A percentile compares a stretch with the other conserved stretches of the same genome.
Conservation (phyloP, 768 basidiomycete genomes). For the Pulveroboletus frians region DNA sequence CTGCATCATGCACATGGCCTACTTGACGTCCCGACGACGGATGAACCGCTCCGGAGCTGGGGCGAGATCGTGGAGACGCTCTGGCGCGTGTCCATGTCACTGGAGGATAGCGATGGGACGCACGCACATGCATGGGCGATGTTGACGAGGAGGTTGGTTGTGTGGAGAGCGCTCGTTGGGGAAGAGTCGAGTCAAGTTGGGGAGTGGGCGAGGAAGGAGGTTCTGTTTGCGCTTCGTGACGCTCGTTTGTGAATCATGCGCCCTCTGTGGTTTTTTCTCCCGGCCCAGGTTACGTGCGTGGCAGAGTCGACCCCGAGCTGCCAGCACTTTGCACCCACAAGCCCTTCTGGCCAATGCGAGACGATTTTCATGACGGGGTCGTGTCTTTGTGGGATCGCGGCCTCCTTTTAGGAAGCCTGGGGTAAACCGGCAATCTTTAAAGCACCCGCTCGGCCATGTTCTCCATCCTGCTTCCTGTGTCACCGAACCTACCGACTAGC, state of each 20-base stretch:
- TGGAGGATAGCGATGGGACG: slow-evolving; percentile 5
- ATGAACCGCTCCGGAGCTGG: slow-evolving; percentile 39
- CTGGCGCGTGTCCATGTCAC: slow-evolving; percentile 23
- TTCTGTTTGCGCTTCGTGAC: background rate
- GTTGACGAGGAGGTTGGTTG: background rate
- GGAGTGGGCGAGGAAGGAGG: slow-evolving; percentile 51
- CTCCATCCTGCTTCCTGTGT: no score
- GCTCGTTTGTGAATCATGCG: background rate
- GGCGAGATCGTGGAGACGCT: slow-evolving; percentile 49
- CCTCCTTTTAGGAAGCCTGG: no score
- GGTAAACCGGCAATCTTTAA: no score
- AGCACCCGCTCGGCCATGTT: no score
- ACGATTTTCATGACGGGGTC: no score
- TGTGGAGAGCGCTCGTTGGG: slow-evolving; percentile 30
- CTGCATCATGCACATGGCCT: slow-evolving; percentile 35
- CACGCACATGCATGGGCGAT: background rate
- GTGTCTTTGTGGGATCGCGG: no score
- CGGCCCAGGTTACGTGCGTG: no score
- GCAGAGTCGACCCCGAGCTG: no score
- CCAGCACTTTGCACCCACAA: no score
- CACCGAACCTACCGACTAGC: no score
- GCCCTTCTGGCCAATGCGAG: no score
- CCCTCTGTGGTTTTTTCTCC: no score
- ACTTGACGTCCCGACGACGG: slow-evolving; percentile 29
- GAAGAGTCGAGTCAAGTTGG: slow-evolving; percentile 34